These are phyloP conservation scores for Coemansia sp. DNA, from an alignment of 192 early-diverging fungal genomes.

Conservation along the genomic window DNA sequence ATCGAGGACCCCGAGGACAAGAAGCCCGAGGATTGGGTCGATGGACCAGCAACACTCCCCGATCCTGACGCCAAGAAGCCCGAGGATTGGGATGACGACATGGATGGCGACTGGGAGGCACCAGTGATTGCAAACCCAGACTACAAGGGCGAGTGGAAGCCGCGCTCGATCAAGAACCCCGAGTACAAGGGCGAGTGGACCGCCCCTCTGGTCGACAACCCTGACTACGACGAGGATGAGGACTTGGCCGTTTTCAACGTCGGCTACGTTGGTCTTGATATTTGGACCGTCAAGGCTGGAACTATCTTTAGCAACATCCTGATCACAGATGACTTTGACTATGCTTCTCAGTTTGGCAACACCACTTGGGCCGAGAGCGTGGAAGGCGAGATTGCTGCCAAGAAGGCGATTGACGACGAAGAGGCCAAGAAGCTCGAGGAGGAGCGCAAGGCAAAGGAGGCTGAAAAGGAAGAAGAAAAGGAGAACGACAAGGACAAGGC, in stretches of 20 bases:
- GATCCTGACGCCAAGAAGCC: constrained; percentile 85
- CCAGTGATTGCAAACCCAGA: constrained; percentile 86
- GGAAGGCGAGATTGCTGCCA: constrained; percentile 67
- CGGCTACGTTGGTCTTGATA: constrained; percentile 84
- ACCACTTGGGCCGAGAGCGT: constrained; percentile 66
- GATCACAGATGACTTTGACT: constrained; percentile 77
- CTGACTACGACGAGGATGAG: constrained; percentile 87
- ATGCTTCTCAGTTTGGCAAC: constrained; percentile 75
- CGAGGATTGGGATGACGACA: constrained; percentile 92
- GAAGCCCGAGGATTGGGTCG: constrained; percentile 77
- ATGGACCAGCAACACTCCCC: constrained; percentile 75
- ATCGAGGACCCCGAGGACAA: constrained; percentile 73
- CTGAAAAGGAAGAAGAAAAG: constrained; percentile 23
- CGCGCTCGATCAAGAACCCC: constrained; percentile 85
- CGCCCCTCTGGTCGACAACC: constrained; percentile 87
- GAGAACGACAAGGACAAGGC: constrained; percentile 20
- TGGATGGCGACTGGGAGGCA: constrained; percentile 96
- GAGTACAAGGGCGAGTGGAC: constrained; percentile 94
- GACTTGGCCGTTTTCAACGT: constrained; percentile 84
- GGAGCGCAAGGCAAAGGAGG: constrained; percentile 48
- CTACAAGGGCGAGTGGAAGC: constrained; percentile 82
- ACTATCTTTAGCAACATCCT: constrained; percentile 95
- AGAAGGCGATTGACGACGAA: constrained; percentile 60
- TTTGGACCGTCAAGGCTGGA: constrained; percentile 94
- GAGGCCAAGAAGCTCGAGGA: constrained; percentile 52